Percentiles rank a stretch among this genome's conserved stretches.
Evolutionary conservation across 208 protist species (phyloP).

Genomic region (Tritrichomonas foetus): DNA sequence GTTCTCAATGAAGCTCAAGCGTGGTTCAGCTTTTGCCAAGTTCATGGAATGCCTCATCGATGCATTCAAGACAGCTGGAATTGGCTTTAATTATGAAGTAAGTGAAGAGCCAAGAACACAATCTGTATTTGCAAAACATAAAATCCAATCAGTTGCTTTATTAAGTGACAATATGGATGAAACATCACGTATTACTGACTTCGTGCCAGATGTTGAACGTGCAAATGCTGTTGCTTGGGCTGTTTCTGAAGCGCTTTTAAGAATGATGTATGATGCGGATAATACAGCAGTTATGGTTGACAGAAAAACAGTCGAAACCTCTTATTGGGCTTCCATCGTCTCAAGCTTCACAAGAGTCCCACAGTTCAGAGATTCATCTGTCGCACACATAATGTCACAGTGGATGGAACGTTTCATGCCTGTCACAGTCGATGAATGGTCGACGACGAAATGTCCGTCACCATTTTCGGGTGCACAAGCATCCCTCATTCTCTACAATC

Average conservation of each 20-base stretch:
- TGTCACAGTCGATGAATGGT: not conserved
- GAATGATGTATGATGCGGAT: conserved; percentile 21
- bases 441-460: not conserved
- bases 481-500: not conserved
- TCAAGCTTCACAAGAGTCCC: not conserved
- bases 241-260: not conserved
- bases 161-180: not conserved
- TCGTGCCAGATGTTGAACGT: not conserved
- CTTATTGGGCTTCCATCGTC: not conserved
- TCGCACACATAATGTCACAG: not conserved
- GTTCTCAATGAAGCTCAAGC: not conserved
- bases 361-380: not conserved
- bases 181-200: not conserved
- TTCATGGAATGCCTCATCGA: conserved; percentile 1
- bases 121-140: not conserved
- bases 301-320: not conserved
- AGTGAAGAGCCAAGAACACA: not conserved
- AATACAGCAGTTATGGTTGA: not conserved
- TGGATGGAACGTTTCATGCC: not conserved
- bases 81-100: not conserved
- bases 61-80: not conserved
- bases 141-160: not conserved
- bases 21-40: not conserved
- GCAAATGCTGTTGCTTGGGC: conserved; percentile 20
- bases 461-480: not conserved